phyloP scores from a whole-genome alignment of 2,329 filamentous ascomycete species.

The Fusarium dimerum region DNA sequence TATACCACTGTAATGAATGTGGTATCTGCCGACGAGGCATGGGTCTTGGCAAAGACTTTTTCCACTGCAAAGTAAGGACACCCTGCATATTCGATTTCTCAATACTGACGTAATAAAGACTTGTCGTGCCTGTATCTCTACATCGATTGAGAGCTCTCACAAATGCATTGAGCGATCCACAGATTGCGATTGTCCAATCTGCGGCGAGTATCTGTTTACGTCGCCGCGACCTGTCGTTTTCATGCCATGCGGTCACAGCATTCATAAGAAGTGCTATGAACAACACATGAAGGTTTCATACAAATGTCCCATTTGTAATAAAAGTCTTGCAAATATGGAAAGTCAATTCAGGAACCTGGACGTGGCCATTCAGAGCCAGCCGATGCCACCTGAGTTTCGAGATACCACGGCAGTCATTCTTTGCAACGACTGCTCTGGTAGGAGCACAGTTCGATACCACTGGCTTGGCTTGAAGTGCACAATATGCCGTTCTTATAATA shows the following conservation, averaged over 20 bases:
- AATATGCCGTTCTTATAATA: slow-evolving; percentile 71
- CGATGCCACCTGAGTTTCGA: slow-evolving; percentile 84
- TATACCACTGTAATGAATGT: slow-evolving; percentile 96
- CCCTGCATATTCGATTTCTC: not conserved
- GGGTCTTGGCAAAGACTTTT: slow-evolving; percentile 93
- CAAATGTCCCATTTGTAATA: slow-evolving; percentile 95
- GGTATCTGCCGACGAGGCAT: slow-evolving; percentile 91
- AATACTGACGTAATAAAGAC: slow-evolving; percentile 51
- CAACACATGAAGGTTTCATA: slow-evolving; percentile 89
- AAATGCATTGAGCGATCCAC: slow-evolving; percentile 93
- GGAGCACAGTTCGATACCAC: slow-evolving; percentile 84
- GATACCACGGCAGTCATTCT: slow-evolving; percentile 80
- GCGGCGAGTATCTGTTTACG: slow-evolving; percentile 94
- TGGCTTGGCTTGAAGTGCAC: slow-evolving; percentile 93
- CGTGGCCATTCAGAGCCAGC: slow-evolving; percentile 81
- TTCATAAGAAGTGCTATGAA: slow-evolving; percentile 86
- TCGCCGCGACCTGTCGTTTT: slow-evolving; percentile 87
- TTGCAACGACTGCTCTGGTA: slow-evolving; percentile 93
- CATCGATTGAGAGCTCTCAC: slow-evolving; percentile 80
- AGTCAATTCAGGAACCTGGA: slow-evolving; percentile 90
- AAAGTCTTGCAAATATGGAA: slow-evolving; percentile 97
- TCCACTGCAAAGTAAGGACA: slow-evolving; percentile 87
- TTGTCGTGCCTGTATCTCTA: slow-evolving; percentile 92
- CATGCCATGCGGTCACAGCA: slow-evolving; percentile 94
- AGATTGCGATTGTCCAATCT: slow-evolving; percentile 95